Conservation (phyloP, 306 rosid genomes). For the Gastrolobium bilobum region DNA sequence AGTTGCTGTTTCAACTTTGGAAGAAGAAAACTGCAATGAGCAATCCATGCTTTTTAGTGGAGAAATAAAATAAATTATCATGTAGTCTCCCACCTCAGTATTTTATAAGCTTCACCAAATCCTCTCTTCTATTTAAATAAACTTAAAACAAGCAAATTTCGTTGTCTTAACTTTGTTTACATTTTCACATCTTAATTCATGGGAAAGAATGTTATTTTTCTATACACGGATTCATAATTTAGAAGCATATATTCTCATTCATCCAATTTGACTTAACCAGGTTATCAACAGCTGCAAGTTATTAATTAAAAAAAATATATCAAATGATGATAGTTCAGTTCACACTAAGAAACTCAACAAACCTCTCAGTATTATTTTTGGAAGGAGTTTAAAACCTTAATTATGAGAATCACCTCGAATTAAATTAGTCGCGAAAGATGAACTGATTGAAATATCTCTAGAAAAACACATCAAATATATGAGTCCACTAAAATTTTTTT, state of each 20-base stretch:
- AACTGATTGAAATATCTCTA: no score
- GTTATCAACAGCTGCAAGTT: not conserved
- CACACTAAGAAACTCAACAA: no score
- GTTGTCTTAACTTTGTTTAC: not conserved
- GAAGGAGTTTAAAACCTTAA: no score
- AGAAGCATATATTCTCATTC: not conserved
- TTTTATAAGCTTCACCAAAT: constrained; percentile 20
- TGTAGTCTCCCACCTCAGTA: not conserved
- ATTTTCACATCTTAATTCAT: not conserved
- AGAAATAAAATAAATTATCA: not conserved
- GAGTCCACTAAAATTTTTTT: no score
- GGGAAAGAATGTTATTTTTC: not conserved
- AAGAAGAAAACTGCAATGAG: not conserved
- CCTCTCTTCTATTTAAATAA: not conserved
- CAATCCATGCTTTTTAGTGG: not conserved
- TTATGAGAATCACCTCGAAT: no score
- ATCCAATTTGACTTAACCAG: not conserved
- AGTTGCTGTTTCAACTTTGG: not conserved
- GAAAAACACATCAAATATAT: no score
- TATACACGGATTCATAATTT: not conserved
- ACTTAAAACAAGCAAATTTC: not conserved
- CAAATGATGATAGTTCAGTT: no score
- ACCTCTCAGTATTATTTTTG: no score
- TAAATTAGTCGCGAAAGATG: no score
- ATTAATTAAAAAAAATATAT: no score